Conservation (phyloP, 2,329 filamentous ascomycete species). For the Leptosphaerulina australis region DNA sequence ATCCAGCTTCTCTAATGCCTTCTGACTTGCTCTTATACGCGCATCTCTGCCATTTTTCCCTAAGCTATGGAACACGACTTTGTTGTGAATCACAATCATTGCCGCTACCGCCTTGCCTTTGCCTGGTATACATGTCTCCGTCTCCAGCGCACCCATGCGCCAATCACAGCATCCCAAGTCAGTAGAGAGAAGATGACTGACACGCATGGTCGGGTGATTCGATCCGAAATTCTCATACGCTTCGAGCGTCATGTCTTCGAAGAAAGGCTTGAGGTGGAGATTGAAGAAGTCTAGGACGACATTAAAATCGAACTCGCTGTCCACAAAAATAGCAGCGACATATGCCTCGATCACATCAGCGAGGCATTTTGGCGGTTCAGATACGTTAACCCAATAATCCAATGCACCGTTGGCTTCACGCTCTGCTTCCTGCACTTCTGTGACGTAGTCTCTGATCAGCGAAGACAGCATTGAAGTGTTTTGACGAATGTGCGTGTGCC, state of each 20-base stretch:
- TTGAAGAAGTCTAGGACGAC: constrained; percentile 79
- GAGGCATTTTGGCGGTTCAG: constrained; percentile 74
- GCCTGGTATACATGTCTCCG: constrained; percentile 55
- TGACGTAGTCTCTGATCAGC: constrained; percentile 61
- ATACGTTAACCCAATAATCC: constrained; percentile 70
- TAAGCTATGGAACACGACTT: constrained; percentile 66
- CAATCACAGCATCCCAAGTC: constrained; percentile 70
- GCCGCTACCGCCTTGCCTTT: constrained; percentile 62
- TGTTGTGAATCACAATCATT: constrained; percentile 76
- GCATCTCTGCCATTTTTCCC: constrained; percentile 73
- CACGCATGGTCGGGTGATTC: constrained; percentile 78
- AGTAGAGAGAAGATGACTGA: constrained; percentile 67
- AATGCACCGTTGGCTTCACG: constrained; percentile 56
- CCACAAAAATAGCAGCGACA: constrained; percentile 88
- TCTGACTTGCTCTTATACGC: constrained; percentile 69
- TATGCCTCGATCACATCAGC: constrained; percentile 90
- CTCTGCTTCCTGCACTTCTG: constrained; percentile 63
- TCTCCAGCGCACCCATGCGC: constrained; percentile 47
- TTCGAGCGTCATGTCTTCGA: constrained; percentile 76
- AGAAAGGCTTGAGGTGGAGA: constrained; percentile 75
- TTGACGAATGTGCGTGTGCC: constrained; percentile 73
- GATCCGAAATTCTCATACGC: constrained; percentile 83
- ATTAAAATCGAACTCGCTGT: constrained; percentile 77
- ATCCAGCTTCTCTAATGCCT: constrained; percentile 59
- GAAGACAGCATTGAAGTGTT: constrained; percentile 57